These are phyloP conservation scores for Phaeotremella fagi DNA, from an alignment of 768 basidiomycete genomes.

Conservation along the genomic window DNA sequence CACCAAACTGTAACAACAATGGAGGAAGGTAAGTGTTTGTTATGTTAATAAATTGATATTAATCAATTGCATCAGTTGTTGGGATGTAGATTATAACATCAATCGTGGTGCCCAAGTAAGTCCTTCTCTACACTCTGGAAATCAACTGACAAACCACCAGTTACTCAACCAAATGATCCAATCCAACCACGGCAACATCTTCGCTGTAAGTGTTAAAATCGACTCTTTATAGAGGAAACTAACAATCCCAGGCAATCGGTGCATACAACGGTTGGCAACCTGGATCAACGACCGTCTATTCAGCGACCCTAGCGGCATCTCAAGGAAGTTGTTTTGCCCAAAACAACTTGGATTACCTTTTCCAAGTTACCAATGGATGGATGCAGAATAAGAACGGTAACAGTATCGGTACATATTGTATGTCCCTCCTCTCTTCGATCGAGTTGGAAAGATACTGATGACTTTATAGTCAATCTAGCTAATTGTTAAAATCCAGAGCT, in stretches of 20 bases:
- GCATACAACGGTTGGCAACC: conserved; percentile 54
- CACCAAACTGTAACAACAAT: conserved; percentile 61
- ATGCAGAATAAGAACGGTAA: conserved; percentile 39
- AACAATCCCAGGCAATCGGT: conserved; percentile 60
- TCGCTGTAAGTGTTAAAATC: conserved; percentile 16
- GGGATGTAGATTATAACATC: conserved; percentile 60
- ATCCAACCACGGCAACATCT: conserved; percentile 33
- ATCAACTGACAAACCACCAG: background rate
- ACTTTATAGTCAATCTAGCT: conserved; percentile 24
- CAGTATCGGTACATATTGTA: conserved; percentile 33
- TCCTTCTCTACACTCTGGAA: background rate
- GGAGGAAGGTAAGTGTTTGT: conserved; percentile 52
- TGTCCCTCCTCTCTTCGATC: conserved; percentile 4
- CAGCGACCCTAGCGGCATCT: conserved; percentile 50
- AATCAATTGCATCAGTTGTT: conserved; percentile 34
- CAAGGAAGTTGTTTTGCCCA: conserved; percentile 61
- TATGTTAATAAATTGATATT: too few relatives aligned
- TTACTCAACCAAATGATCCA: conserved; percentile 31
- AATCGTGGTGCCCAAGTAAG: conserved; percentile 54
- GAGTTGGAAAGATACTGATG: too few relatives aligned
- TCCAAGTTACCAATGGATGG: conserved; percentile 41
- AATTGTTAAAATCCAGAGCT: conserved; percentile 16
- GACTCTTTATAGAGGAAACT: too few relatives aligned
- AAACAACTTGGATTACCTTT: conserved; percentile 73
- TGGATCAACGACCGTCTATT: conserved; percentile 43